Evolutionary conservation across 225 moss, liverwort and hornwort species (phyloP).

Genomic region (Physcomitrium patens): DNA sequence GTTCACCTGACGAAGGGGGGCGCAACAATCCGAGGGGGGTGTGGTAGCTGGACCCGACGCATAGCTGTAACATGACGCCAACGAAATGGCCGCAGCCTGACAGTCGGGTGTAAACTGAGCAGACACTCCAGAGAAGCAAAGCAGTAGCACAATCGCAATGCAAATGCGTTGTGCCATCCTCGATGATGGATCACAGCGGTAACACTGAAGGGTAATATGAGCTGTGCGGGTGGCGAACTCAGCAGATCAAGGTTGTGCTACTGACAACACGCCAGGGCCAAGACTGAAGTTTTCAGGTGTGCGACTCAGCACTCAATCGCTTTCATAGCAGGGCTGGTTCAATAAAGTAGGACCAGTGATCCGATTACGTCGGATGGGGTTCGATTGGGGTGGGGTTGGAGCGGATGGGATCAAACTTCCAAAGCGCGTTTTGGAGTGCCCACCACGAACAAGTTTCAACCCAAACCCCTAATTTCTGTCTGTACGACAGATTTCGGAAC

Average conservation of each 20-base stretch:
- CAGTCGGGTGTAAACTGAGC: constrained; percentile 27
- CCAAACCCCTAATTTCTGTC: constrained; percentile 15
- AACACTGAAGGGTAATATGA: no score
- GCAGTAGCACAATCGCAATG: neutral
- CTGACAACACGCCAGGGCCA: no score
- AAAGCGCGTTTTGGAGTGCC: neutral
- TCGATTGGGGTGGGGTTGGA: constrained; percentile 18
- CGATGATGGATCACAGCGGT: no score
- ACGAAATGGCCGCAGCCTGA: constrained; percentile 4
- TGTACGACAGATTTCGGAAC: neutral
- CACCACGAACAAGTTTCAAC: neutral
- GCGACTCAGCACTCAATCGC: neutral
- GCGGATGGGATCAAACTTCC: neutral
- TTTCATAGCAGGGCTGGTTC: neutral
- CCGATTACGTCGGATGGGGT: constrained; percentile 16
- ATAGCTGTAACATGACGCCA: constrained; percentile 37
- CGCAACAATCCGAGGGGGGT: neutral
- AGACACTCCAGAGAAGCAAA: neutral
- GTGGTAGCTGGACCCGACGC: neutral
- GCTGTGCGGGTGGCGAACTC: no score
- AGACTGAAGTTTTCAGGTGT: no score
- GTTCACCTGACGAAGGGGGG: constrained; percentile 1
- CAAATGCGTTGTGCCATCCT: constrained; percentile 17
- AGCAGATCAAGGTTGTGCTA: neutral
- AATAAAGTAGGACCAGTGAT: neutral